Percentiles rank a stretch among this genome's conserved stretches.
Evolutionary conservation across 495 filamentous ascomycete genomes (phyloP).

Genomic region (Penicillium desertorum): DNA sequence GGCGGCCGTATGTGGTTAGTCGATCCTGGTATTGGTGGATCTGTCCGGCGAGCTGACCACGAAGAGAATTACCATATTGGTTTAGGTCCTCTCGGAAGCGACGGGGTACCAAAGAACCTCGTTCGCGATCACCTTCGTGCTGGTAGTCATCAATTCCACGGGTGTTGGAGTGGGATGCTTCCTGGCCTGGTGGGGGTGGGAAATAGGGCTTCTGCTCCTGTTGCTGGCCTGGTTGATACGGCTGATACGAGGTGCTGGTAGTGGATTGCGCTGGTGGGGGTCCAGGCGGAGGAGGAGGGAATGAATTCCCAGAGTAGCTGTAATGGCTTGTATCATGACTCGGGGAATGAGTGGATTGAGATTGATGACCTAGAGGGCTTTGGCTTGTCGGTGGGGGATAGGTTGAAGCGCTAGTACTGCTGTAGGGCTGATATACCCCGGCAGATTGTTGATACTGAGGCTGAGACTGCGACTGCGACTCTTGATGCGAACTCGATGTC

Average conservation of each 20-base stretch:
- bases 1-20: slow-evolving; percentile 30
- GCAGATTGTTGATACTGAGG: slow-evolving; percentile 12
- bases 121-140: slow-evolving; percentile 34
- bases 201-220: slow-evolving; percentile 33
- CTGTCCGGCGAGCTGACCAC: slow-evolving; percentile 47
- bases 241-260: slow-evolving; percentile 29
- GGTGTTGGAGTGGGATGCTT: slow-evolving; percentile 31
- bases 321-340: slow-evolving; percentile 26
- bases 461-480: slow-evolving; percentile 5
- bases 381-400: slow-evolving; percentile 16
- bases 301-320: slow-evolving; percentile 41
- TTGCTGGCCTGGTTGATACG: slow-evolving; percentile 17
- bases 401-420: slow-evolving; percentile 3
- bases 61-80: slow-evolving; percentile 38
- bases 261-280: slow-evolving; percentile 29
- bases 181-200: slow-evolving; percentile 44
- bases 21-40: slow-evolving; percentile 51
- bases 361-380: slow-evolving; percentile 22
- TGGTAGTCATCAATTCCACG: slow-evolving; percentile 43
- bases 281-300: slow-evolving; percentile 48
- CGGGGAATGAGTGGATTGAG: slow-evolving; percentile 15
- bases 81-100: slow-evolving; percentile 40
- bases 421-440: background rate
- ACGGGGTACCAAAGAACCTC: slow-evolving; percentile 32
- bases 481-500: background rate